Evolutionary conservation across 1,139 yeast genomes (phyloP).

Genomic region (Debaryomycetaceae sp.): DNA sequence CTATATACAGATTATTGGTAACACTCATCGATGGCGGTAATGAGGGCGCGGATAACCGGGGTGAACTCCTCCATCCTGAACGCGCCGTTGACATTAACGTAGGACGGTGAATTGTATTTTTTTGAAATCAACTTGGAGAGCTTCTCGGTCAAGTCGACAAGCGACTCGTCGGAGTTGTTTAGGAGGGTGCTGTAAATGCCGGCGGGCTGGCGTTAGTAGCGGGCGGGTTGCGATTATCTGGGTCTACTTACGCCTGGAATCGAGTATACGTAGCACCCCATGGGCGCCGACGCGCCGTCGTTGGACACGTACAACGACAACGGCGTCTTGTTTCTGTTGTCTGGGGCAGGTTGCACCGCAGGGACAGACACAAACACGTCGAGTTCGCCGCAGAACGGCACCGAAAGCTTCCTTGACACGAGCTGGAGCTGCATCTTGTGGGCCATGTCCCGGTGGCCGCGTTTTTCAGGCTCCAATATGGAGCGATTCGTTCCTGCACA

Average conservation of each 20-base stretch:
- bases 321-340: constrained; percentile 3
- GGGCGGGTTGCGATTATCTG: constrained; percentile 1
- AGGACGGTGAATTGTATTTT: constrained; percentile 8
- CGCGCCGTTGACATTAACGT: constrained; percentile 8
- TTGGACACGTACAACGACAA: constrained; percentile 6
- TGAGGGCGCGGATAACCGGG: constrained; percentile 5
- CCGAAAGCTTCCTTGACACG: not conserved
- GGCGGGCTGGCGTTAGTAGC: constrained; percentile 5
- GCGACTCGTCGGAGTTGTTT: constrained; percentile 5
- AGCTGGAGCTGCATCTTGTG: too few relatives aligned
- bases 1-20: constrained; percentile 1
- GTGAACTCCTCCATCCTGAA: constrained; percentile 9
- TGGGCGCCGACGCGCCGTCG: constrained; percentile 5
- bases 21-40: constrained; percentile 5
- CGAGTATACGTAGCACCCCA: constrained; percentile 9
- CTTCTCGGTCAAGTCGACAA: constrained; percentile 7
- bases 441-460: too few relatives aligned
- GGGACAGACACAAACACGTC: constrained; percentile 4
- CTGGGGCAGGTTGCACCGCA: constrained; percentile 2
- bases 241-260: constrained; percentile 8
- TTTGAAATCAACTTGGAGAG: constrained; percentile 6
- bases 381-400: constrained; percentile 5
- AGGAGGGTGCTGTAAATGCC: constrained; percentile 7
- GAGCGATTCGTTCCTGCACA: too few relatives aligned
- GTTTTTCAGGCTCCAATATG: too few relatives aligned